Evolutionary conservation across 768 basidiomycete genomes (phyloP).

Genomic region (Trametes cingulata): DNA sequence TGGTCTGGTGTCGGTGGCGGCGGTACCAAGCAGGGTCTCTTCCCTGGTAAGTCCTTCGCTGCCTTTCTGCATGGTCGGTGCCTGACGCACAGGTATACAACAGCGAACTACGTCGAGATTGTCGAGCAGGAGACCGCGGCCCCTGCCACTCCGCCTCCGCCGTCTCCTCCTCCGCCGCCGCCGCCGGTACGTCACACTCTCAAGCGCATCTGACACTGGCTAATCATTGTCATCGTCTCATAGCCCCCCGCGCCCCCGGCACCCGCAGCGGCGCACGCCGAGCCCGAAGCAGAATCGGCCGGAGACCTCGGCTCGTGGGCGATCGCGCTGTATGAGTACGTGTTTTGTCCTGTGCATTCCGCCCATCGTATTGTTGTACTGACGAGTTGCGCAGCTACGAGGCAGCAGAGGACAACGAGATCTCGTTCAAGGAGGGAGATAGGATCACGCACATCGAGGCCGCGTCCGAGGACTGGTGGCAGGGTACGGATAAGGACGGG

Average conservation of each 20-base stretch:
- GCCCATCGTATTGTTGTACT: background rate
- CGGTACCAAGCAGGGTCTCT: constrained; percentile 73
- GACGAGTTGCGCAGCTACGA: constrained; percentile 62
- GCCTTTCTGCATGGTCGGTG: background rate
- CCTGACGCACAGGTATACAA: background rate
- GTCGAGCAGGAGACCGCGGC: constrained; percentile 51
- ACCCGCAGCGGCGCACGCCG: constrained; percentile 46
- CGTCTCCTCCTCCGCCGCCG: constrained; percentile 59
- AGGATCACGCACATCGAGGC: constrained; percentile 76
- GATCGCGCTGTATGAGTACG: constrained; percentile 72
- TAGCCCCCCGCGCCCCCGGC: constrained; percentile 40
- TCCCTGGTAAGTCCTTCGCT: constrained; percentile 63
- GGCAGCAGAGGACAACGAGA: constrained; percentile 88
- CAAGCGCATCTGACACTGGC: background rate
- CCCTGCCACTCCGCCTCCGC: constrained; percentile 50
- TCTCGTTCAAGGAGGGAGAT: constrained; percentile 84
- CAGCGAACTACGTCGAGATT: constrained; percentile 87
- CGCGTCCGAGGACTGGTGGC: constrained; percentile 89
- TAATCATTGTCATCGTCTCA: background rate
- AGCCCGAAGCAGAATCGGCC: constrained; percentile 46
- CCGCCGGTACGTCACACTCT: constrained; percentile 36
- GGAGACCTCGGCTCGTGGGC: constrained; percentile 61
- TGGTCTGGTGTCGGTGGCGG: constrained; percentile 77
- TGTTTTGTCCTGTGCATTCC: constrained; percentile 14
- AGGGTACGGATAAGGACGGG: constrained; percentile 59